phyloP scores from a whole-genome alignment of 2,329 filamentous ascomycete genomes.

The Aspergillus sp. region DNA sequence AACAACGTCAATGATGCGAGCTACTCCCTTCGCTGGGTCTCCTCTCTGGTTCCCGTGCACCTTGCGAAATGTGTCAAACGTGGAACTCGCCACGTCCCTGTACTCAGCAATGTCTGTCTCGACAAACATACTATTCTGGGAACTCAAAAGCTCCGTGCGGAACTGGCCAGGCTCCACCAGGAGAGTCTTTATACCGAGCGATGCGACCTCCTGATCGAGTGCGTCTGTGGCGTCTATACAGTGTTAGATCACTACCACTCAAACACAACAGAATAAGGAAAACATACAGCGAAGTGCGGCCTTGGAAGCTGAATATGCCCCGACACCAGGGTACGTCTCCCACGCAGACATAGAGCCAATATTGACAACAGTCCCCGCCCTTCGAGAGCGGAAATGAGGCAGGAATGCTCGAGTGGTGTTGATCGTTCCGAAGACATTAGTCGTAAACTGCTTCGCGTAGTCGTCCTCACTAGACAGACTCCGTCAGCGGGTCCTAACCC shows the following conservation, averaged over 20 bases:
- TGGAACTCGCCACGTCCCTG: slow-evolving; percentile 22
- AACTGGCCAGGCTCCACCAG: slow-evolving; percentile 41
- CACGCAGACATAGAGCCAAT: slow-evolving; percentile 36
- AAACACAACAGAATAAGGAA: too few relatives aligned
- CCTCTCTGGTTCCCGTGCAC: slow-evolving; percentile 29
- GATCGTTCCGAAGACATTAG: slow-evolving; percentile 41
- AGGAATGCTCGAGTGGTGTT: slow-evolving; percentile 37
- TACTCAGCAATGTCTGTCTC: slow-evolving; percentile 21
- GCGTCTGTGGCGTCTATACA: slow-evolving; percentile 11
- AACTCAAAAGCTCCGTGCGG: slow-evolving; percentile 31
- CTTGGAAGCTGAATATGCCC: slow-evolving; percentile 40
- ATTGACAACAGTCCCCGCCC: slow-evolving; percentile 37
- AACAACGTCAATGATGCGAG: slow-evolving; percentile 33
- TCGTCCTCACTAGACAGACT: slow-evolving; percentile 17
- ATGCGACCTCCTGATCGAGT: slow-evolving; percentile 30
- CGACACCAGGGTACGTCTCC: slow-evolving; percentile 24
- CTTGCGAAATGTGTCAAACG: slow-evolving; percentile 16
- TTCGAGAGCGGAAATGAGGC: slow-evolving; percentile 35
- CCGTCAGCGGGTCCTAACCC: too few relatives aligned
- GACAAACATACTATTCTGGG: slow-evolving; percentile 10
- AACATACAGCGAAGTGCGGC: slow-evolving; percentile 14
- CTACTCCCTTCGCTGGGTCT: slow-evolving; percentile 30
- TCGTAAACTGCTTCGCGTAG: slow-evolving; percentile 31
- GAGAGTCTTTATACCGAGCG: slow-evolving; percentile 34
- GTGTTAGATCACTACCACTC: background rate